Percentiles rank a stretch among this genome's conserved stretches.
These are phyloP conservation scores for Coelastrella sp. DNA, from an alignment of 139 green algal genomes.

Conservation along the genomic window DNA sequence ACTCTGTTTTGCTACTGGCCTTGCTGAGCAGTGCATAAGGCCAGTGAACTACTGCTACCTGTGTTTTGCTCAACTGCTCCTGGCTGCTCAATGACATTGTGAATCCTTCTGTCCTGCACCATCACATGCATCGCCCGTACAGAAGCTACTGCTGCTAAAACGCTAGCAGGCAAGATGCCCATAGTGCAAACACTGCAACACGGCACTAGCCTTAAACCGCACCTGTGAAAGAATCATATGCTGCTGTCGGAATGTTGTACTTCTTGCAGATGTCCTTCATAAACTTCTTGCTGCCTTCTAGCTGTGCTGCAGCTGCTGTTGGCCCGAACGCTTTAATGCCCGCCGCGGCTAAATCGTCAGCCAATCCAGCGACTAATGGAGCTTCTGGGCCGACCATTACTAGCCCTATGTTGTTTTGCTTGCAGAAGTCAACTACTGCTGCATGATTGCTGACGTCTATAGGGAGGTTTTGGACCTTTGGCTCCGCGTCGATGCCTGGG, in stretches of 20 bases:
- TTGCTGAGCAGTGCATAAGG: too few relatives aligned
- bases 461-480: constrained; percentile 61
- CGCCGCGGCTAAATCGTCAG: constrained; percentile 74
- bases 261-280: constrained; percentile 96
- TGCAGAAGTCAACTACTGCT: constrained; percentile 83
- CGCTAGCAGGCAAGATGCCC: too few relatives aligned
- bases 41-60: too few relatives aligned
- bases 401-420: constrained; percentile 71
- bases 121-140: too few relatives aligned
- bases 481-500: constrained; percentile 83
- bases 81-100: too few relatives aligned
- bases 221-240: constrained; percentile 86
- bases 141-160: too few relatives aligned
- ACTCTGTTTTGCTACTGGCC: too few relatives aligned
- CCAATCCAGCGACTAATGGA: constrained; percentile 95
- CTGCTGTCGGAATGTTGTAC: constrained; percentile 95
- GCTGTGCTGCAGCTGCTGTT: constrained; percentile 81
- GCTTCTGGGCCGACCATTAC: constrained; percentile 95
- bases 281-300: constrained; percentile 98
- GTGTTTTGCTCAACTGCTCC: too few relatives aligned
- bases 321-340: constrained; percentile 94
- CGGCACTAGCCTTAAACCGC: too few relatives aligned
- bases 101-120: too few relatives aligned
- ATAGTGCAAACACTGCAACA: too few relatives aligned
- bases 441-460: constrained; percentile 68